A percentile compares a stretch with the other conserved stretches of the same genome.
phyloP scores from a whole-genome alignment of 345 rosid species.

The Lepidium aucheri region DNA sequence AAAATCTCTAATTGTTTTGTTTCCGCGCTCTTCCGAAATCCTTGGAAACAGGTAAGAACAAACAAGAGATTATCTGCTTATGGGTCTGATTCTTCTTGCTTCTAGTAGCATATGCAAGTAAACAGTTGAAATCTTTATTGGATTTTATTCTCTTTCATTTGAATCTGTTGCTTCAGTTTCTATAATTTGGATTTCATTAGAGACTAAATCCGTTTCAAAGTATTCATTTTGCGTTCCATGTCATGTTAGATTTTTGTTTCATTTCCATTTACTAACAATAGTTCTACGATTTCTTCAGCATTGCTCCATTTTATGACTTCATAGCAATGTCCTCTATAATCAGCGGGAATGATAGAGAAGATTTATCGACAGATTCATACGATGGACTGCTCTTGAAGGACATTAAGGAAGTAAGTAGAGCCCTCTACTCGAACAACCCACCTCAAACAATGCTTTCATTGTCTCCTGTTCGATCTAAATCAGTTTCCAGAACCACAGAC shows the following conservation, averaged over 20 bases:
- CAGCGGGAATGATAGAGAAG: slow-evolving; percentile 23
- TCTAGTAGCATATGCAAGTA: neutral
- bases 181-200: neutral
- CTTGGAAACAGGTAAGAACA: slow-evolving; percentile 2
- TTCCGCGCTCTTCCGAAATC: neutral
- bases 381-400: slow-evolving; percentile 56
- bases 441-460: slow-evolving; percentile 37
- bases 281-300: slow-evolving; percentile 5
- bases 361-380: slow-evolving; percentile 26
- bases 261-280: neutral
- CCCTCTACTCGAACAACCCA: slow-evolving; percentile 46
- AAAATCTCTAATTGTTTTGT: slow-evolving; percentile 9
- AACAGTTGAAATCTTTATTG: neutral
- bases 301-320: neutral
- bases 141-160: neutral
- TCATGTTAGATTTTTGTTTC: neutral
- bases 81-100: neutral
- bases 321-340: slow-evolving; percentile 36
- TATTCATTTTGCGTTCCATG: neutral
- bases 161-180: neutral
- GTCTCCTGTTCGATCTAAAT: slow-evolving; percentile 35
- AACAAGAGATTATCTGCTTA: slow-evolving; percentile 2
- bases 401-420: slow-evolving; percentile 69
- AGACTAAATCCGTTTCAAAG: neutral
- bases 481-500: slow-evolving; percentile 30